Evolutionary conservation across 768 basidiomycete species (phyloP).

Genomic region (Naganishia vaughanmartiniae): DNA sequence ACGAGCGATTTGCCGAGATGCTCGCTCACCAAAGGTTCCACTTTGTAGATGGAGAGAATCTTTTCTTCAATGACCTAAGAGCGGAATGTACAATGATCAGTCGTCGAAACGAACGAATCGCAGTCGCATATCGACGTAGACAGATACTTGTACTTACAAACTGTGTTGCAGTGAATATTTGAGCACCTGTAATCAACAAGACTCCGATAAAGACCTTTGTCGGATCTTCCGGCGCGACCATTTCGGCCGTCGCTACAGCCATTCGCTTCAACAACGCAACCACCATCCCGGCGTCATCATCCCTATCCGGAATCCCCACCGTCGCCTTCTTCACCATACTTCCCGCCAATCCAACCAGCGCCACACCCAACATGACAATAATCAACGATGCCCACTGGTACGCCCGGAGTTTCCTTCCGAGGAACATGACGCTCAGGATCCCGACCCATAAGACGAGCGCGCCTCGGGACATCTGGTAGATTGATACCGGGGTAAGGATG

Average conservation of each 20-base stretch:
- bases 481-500: conserved; percentile 91
- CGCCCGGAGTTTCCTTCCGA: conserved; percentile 75
- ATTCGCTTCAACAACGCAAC: conserved; percentile 14
- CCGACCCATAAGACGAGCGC: conserved; percentile 93
- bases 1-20: background rate
- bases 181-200: conserved; percentile 86
- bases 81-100: background rate
- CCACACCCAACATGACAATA: conserved; percentile 63
- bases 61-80: conserved; percentile 82
- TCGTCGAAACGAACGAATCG: background rate
- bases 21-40: conserved; percentile 69
- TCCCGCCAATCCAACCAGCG: conserved; percentile 68
- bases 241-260: conserved; percentile 11
- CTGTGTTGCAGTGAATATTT: conserved; percentile 64
- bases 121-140: background rate
- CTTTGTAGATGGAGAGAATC: conserved; percentile 81
- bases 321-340: conserved; percentile 76
- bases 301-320: conserved; percentile 24
- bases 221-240: conserved; percentile 52
- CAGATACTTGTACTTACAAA: conserved; percentile 35
- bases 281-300: background rate
- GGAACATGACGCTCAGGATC: conserved; percentile 82
- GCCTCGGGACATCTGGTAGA: conserved; percentile 86
- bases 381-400: conserved; percentile 93
- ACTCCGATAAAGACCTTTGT: conserved; percentile 60